Percentiles rank a stretch among this genome's conserved stretches.
Evolutionary conservation across 106 monocot genomes (phyloP).

Genomic region (Alisma plantagoaquatica): DNA sequence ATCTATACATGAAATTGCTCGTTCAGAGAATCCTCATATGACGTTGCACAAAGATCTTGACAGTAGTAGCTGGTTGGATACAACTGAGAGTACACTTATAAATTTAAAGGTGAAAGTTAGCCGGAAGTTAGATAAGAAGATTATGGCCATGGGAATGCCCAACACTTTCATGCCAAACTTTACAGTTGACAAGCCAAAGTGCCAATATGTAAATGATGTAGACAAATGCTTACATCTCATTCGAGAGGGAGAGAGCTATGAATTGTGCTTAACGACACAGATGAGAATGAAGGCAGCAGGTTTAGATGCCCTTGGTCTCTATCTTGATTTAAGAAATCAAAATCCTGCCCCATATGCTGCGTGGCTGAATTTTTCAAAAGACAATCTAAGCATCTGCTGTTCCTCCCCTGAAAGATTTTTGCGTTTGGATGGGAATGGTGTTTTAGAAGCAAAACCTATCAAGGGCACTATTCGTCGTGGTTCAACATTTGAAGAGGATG

Average conservation of each 20-base stretch:
- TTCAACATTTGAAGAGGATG: constrained; percentile 67
- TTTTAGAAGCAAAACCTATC: constrained; percentile 93
- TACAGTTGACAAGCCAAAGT: constrained; percentile 59
- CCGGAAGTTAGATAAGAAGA: constrained; percentile 16
- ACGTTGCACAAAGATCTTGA: background rate
- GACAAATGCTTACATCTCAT: constrained; percentile 61
- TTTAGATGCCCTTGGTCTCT: constrained; percentile 45
- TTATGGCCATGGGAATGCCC: too few relatives aligned
- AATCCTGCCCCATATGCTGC: constrained; percentile 98
- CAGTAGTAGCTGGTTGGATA: constrained; percentile 41
- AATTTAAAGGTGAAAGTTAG: constrained; percentile 26
- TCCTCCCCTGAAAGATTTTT: constrained; percentile 97
- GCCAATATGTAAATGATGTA: constrained; percentile 71
- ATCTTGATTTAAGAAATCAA: constrained; percentile 55
- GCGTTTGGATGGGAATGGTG: constrained; percentile 39
- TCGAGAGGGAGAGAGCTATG: constrained; percentile 93
- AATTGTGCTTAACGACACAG: constrained; percentile 88
- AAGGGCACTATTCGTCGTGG: constrained; percentile 94
- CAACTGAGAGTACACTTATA: constrained; percentile 71
- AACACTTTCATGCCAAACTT: constrained; percentile 21
- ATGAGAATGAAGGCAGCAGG: constrained; percentile 45
- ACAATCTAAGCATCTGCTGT: constrained; percentile 68
- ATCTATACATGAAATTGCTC: constrained; percentile 27
- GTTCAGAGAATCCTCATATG: background rate
- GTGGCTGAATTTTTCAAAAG: constrained; percentile 75